Evolutionary conservation across 306 rosid species (phyloP), one percentile per base, ranked within the genome.

Genomic region (Spatholobus suberectus): DNA sequence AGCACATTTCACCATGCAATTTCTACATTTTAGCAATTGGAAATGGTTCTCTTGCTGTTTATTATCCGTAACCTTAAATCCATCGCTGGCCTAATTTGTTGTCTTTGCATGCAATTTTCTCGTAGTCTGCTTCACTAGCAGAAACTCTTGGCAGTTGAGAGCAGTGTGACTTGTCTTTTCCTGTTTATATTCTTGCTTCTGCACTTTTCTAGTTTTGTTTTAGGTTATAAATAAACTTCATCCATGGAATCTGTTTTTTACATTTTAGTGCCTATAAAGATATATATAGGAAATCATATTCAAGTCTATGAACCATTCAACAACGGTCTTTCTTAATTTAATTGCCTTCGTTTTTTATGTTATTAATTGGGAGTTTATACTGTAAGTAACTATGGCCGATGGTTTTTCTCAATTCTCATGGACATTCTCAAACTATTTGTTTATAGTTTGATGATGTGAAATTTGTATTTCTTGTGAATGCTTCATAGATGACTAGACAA

Each of bases 321-420:
- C 13, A 17, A 5, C 2, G 12, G 71, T 69, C 13, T 12, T 43
- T 23, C 61, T 71, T 44, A 18, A 40, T 59, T 29, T 81, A 38
- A 26, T 44, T 51, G 32, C 63, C 15, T 76, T 51, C 7, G 18
- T 46, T 32, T 72, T 32, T 20, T 68, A 21, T 58, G 43, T 13
- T 5, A 26, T 43, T 38, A 72, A 26, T 43, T 38, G 67, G 57
- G 82, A 59, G 14, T 76, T 59, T 62, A 46, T 29, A 23, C 10
- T 61, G 17, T 18, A 37, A 0, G 27, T 4, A 67, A 66, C 47
- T 37, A n/a, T 35, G 27, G 8, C 24, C 0, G 1, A n/a, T 17
- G 46, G 71, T 65, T 65, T 59, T 61, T 61, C 11, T 61, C 4
- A n/a, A n/a, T 59, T 72, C 44, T 62, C 34, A 46, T n/a, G 69